A percentile compares a stretch with the other conserved stretches of the same genome.
phyloP scores from a whole-genome alignment of 2,329 filamentous ascomycete genomes.

The Didymella exigua region DNA sequence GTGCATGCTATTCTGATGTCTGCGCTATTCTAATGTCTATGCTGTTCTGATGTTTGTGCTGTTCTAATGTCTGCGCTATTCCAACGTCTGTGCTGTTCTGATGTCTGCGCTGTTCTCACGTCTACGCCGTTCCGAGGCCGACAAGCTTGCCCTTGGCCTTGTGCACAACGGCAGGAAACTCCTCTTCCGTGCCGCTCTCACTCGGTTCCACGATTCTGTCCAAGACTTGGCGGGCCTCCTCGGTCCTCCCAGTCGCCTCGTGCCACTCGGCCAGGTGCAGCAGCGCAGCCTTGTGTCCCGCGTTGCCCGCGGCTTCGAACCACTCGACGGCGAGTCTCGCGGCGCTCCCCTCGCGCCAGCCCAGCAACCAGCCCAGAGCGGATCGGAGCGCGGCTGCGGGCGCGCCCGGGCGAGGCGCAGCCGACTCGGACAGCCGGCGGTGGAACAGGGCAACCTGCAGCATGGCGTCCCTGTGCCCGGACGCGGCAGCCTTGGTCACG shows the following conservation, averaged over 20 bases:
- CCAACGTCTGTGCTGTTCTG: no score
- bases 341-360: conserved; percentile 24
- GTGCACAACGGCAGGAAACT: conserved; percentile 35
- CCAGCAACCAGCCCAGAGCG: conserved; percentile 33
- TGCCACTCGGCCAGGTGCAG: conserved; percentile 32
- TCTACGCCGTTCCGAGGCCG: conserved; percentile 2
- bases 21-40: no score
- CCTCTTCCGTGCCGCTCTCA: conserved; percentile 22
- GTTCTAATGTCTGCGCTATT: no score
- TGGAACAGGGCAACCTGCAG: conserved; percentile 51
- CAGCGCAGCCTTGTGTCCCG: conserved; percentile 39
- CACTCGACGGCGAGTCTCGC: conserved; percentile 37
- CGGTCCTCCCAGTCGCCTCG: conserved; percentile 21
- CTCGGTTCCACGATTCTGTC: conserved; percentile 22
- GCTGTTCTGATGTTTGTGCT: no score
- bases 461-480: conserved; percentile 47
- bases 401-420: no score
- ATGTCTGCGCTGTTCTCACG: no score
- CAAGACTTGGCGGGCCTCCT: conserved; percentile 22
- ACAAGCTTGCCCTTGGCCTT: conserved; percentile 29
- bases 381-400: conserved; percentile 10
- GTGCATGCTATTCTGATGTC: no score
- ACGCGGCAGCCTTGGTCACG: conserved; percentile 53
- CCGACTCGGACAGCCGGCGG: no score
- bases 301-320: conserved; percentile 34